Percentiles rank a stretch among this genome's conserved stretches.
Evolutionary conservation across 192 early-diverging fungal species (phyloP).

Genomic region (Coemansia sp.): DNA sequence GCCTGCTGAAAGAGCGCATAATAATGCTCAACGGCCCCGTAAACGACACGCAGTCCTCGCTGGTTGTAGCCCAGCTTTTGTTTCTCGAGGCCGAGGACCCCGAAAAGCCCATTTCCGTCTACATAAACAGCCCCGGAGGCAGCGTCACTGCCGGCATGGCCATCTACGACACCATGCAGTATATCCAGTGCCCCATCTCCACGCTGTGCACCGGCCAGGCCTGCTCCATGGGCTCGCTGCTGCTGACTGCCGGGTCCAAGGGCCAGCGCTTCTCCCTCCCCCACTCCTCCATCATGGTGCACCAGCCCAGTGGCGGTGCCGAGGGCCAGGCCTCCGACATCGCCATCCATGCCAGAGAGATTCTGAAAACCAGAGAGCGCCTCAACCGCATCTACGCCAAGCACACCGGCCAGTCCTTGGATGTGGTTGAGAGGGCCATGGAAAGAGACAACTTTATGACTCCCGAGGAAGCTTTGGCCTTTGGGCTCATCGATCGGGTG

Average conservation of each 20-base stretch:
- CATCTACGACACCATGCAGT: conserved; percentile 88
- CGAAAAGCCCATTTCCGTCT: conserved; percentile 89
- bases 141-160: conserved; percentile 94
- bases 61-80: conserved; percentile 92
- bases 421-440: conserved; percentile 81
- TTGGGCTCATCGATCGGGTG: conserved; percentile 91
- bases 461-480: conserved; percentile 80
- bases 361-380: conserved; percentile 76
- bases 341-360: conserved; percentile 95
- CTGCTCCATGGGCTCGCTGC: conserved; percentile 95
- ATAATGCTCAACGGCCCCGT: conserved; percentile 92
- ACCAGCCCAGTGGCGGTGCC: conserved; percentile 96
- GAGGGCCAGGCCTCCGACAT: conserved; percentile 94
- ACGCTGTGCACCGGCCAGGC: conserved; percentile 97
- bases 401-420: conserved; percentile 81
- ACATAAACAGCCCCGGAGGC: conserved; percentile 98
- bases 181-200: conserved; percentile 87
- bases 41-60: conserved; percentile 76
- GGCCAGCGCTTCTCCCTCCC: conserved; percentile 86
- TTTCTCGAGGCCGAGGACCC: conserved; percentile 94
- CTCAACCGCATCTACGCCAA: conserved; percentile 84
- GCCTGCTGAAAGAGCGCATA: conserved; percentile 94
- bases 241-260: conserved; percentile 84
- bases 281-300: conserved; percentile 93
- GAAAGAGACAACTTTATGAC: conserved; percentile 96